phyloP scores from a whole-genome alignment of 495 filamentous ascomycete genomes.

The Talaromyces proteolyticus region DNA sequence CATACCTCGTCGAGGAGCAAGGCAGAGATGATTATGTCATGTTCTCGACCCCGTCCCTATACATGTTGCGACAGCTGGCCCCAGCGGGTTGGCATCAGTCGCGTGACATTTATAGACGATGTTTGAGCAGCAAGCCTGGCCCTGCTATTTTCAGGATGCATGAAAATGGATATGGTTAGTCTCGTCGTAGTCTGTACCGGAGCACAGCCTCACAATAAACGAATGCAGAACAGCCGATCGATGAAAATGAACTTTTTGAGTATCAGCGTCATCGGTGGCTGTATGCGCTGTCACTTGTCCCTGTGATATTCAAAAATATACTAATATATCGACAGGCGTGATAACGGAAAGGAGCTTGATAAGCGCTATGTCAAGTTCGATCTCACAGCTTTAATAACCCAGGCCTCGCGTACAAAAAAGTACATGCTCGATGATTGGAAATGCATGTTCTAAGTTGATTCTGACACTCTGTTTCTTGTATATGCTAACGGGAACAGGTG shows the following conservation, averaged over 20 bases:
- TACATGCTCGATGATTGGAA: neutral
- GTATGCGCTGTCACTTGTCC: neutral
- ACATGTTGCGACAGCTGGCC: neutral
- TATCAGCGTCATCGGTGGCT: slow-evolving; percentile 3
- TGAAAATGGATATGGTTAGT: slow-evolving; percentile 2
- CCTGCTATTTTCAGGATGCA: slow-evolving; percentile 1
- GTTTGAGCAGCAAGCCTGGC: neutral
- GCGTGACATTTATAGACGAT: neutral
- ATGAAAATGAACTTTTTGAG: neutral
- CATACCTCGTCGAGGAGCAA: no score
- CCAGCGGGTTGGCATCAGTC: neutral
- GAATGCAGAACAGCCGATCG: neutral
- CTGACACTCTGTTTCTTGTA: neutral
- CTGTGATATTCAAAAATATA: neutral
- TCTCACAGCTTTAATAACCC: neutral
- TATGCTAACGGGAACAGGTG: neutral
- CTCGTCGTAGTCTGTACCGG: no score
- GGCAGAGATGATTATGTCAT: no score
- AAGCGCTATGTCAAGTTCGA: neutral
- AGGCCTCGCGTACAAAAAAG: neutral
- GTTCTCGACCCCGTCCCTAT: no score
- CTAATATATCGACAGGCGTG: neutral
- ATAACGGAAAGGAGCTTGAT: neutral
- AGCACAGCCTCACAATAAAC: no score
- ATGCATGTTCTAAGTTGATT: neutral